These are phyloP conservation scores for Barnettozyma botsteinii DNA, from an alignment of 805 yeast species.

Conservation along the genomic window DNA sequence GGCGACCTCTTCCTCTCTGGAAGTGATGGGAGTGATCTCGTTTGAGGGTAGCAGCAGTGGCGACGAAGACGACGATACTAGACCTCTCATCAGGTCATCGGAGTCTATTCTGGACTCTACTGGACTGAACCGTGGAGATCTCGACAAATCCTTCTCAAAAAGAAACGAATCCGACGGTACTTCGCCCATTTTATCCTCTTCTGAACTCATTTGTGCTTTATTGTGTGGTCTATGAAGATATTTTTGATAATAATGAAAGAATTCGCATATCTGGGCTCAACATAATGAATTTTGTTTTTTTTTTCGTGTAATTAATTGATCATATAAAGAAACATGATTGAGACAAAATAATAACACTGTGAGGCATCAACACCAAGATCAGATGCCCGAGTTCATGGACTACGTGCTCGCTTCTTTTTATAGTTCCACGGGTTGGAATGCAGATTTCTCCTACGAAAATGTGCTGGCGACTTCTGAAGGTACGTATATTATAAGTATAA, in stretches of 20 bases:
- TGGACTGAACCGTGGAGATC: not conserved
- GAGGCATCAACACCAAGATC: not conserved
- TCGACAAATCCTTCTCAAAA: not conserved
- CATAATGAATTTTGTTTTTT: conserved; percentile 1
- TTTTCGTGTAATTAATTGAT: not conserved
- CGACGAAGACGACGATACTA: conserved; percentile 13
- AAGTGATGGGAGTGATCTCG: conserved; percentile 24
- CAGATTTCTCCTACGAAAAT: conserved; percentile 70
- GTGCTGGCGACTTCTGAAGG: conserved; percentile 61
- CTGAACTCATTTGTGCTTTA: not conserved
- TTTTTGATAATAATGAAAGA: not conserved
- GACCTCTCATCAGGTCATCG: not conserved
- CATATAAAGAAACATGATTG: too few relatives aligned
- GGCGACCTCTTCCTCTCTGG: conserved; percentile 27
- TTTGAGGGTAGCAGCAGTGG: conserved; percentile 21
- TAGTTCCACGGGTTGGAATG: conserved; percentile 68
- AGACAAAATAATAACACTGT: too few relatives aligned
- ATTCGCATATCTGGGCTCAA: not conserved
- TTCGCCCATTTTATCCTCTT: not conserved
- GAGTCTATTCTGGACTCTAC: not conserved
- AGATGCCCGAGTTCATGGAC: conserved; percentile 66
- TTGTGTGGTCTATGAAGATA: not conserved
- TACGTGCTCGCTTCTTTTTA: conserved; percentile 71
- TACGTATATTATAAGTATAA: too few relatives aligned
- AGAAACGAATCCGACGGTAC: not conserved